Base-by-base conservation (phyloP, 2,329 filamentous ascomycete species). In the Aspergillus novoparasiticus region DNA sequence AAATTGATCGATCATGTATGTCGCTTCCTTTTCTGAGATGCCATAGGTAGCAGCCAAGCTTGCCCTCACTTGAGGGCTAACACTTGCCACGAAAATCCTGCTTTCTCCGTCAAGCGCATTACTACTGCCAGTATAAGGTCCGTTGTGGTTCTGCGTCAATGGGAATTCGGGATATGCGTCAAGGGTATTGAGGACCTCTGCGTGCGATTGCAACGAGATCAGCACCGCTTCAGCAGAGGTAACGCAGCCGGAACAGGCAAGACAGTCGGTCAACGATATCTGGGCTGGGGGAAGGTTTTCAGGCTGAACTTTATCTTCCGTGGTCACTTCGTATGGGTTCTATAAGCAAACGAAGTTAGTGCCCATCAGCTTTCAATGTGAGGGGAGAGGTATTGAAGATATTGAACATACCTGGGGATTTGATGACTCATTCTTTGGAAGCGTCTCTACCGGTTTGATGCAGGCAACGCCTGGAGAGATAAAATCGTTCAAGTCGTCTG, bases 401-500 rank as follows among this genome's bases (percentile, higher is more conserved):
- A 16, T 16, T 11, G 21, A 34, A 45, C 79, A 61, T 76, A 86
- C 84, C 66, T 80, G 76, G 59, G 75, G 70, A 28, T 81, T 79
- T 57, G 81, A 76, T 28, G 86, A 78, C 39, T 86, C 80, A 68
- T 86, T 84, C 57, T 85, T 79, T 2, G 95, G 94, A 16, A 99
- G 87, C 2, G 93, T 96, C 79, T 99, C 95, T 76, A 99, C 86
- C 32, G 95, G 95, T 75, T 99, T 98, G 79, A 99, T 98, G 81
- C 95, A 99, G 66, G 95, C 95, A 74, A 99, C 94, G 66, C 94
- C 94, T 16, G 95, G 95, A 62, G 92, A 95, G 76, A 99, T 99
- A 82, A 99, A 99, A 84, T 99, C 95, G 84, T 99, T 99, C 65
- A 99, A 85, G 78, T 97, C 94, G 83, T 99, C 94, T 73, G 91